A percentile compares a stretch with the other conserved stretches of the same genome.
Conservation (phyloP, 1,284 basidiomycete species). For the Rhodotorula sp. region DNA sequence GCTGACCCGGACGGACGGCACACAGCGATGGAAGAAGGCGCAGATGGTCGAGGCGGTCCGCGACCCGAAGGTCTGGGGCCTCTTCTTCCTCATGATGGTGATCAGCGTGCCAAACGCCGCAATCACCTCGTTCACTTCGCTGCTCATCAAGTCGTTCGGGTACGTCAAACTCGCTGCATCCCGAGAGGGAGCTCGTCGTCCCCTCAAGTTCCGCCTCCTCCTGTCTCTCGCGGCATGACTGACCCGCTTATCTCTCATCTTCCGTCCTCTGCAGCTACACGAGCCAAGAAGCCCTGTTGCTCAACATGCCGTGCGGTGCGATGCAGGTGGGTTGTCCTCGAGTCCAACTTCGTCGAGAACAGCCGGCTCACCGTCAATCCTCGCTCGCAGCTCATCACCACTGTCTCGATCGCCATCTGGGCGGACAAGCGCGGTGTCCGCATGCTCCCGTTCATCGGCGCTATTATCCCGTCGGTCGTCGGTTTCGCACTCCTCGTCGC, state of each 20-base stretch:
- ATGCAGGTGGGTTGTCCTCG: conserved; percentile 49
- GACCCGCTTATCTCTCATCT: conserved; percentile 28
- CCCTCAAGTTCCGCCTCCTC: not conserved
- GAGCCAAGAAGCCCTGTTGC: conserved; percentile 65
- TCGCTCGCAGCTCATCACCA: conserved; percentile 15
- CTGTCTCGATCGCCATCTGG: conserved; percentile 64
- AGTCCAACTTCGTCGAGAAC: not conserved
- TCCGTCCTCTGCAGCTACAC: conserved; percentile 61
- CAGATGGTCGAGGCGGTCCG: conserved; percentile 63
- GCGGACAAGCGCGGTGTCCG: conserved; percentile 57
- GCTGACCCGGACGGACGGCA: too few species aligned
- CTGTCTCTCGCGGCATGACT: conserved; percentile 32
- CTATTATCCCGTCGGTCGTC: conserved; percentile 57
- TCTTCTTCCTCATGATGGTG: conserved; percentile 61
- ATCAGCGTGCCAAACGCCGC: conserved; percentile 61
- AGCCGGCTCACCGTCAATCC: too few species aligned
- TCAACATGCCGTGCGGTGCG: conserved; percentile 63
- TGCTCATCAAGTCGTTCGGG: conserved; percentile 46
- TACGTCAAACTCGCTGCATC: too few species aligned
- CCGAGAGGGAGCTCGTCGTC: too few species aligned
- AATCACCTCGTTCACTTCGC: conserved; percentile 54
- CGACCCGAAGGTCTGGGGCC: conserved; percentile 65
- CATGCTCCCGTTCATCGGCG: conserved; percentile 22
- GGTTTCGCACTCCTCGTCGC: conserved; percentile 65
- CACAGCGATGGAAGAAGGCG: conserved; percentile 57